These are phyloP conservation scores for Russula griseocarnosa DNA, from an alignment of 768 basidiomycete species.

Conservation along the genomic window DNA sequence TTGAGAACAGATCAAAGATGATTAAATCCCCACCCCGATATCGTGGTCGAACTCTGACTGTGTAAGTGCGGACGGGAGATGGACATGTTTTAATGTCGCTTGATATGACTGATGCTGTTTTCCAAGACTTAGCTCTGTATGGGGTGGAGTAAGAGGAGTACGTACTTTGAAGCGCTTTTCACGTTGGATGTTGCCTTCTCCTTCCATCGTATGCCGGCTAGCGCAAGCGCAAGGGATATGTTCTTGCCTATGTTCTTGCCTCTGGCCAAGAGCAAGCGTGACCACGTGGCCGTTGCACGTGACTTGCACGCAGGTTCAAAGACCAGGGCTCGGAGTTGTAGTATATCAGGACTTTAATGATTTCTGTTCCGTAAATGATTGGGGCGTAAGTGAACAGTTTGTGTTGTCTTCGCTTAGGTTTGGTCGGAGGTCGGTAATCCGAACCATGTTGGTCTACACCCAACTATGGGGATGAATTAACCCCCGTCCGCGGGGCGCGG, in stretches of 20 bases:
- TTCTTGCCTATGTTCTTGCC: background rate
- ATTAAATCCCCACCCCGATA: constrained; percentile 41
- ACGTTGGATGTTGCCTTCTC: constrained; percentile 30
- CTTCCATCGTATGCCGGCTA: constrained; percentile 8
- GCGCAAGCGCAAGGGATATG: background rate
- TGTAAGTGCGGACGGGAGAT: constrained; percentile 61
- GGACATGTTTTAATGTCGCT: constrained; percentile 61
- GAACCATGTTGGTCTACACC: background rate
- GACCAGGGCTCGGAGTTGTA: too few species aligned
- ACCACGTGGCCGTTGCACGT: background rate
- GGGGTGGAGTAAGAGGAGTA: background rate
- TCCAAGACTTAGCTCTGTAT: background rate
- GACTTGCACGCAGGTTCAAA: too few species aligned
- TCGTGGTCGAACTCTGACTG: constrained; percentile 54
- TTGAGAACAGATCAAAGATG: background rate
- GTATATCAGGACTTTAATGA: too few species aligned
- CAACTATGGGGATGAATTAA: too few species aligned
- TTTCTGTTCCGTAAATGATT: too few species aligned
- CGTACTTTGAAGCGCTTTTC: constrained; percentile 52
- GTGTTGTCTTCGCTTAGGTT: too few species aligned
- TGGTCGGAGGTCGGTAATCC: too few species aligned
- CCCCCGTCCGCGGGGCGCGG: background rate
- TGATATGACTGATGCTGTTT: constrained; percentile 71
- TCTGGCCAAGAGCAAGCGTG: too few species aligned
- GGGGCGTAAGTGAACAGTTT: too few species aligned